phyloP scores from a whole-genome alignment of 2,329 filamentous ascomycete genomes.

The Chrysosporium queenslandicum region DNA sequence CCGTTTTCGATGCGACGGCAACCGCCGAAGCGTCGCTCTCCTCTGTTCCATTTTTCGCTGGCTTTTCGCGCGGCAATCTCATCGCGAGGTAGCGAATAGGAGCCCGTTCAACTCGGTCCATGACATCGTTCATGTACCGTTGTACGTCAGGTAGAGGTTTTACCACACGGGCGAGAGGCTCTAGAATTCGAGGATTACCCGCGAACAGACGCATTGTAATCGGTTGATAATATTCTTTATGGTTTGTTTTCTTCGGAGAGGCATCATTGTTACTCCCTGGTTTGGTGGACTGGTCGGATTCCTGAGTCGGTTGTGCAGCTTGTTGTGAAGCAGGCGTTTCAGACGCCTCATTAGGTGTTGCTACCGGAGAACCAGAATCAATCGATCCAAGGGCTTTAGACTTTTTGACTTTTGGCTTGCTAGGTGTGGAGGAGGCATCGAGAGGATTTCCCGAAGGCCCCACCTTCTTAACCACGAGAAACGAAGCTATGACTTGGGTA shows the following conservation, averaged over 20 bases:
- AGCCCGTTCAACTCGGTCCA: slow-evolving; percentile 47
- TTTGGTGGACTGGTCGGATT: slow-evolving; percentile 20
- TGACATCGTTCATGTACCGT: slow-evolving; percentile 47
- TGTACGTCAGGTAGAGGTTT: slow-evolving; percentile 45
- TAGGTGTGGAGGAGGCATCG: slow-evolving; percentile 19
- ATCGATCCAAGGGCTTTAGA: slow-evolving; percentile 18
- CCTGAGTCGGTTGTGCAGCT: slow-evolving; percentile 11
- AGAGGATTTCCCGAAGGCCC: slow-evolving; percentile 27
- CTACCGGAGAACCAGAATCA: slow-evolving; percentile 19
- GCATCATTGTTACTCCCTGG: slow-evolving; percentile 7
- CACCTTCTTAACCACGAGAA: slow-evolving; percentile 38
- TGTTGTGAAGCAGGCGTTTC: slow-evolving; percentile 4
- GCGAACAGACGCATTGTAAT: slow-evolving; percentile 50
- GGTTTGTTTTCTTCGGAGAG: slow-evolving; percentile 15
- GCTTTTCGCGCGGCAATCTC: slow-evolving; percentile 41
- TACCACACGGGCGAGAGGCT: slow-evolving; percentile 47
- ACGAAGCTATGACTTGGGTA: slow-evolving; percentile 39
- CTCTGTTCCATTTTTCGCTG: slow-evolving; percentile 15
- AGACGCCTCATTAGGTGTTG: slow-evolving; percentile 19
- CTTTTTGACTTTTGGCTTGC: slow-evolving; percentile 33
- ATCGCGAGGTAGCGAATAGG: slow-evolving; percentile 48
- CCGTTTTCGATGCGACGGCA: slow-evolving; percentile 19
- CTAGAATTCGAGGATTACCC: slow-evolving; percentile 43
- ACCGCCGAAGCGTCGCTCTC: slow-evolving; percentile 22
- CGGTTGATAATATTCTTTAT: slow-evolving; percentile 43